These are phyloP conservation scores for Magnaporthiopsis rhizophila DNA, from an alignment of 2,329 filamentous ascomycete genomes.

Conservation along the genomic window DNA sequence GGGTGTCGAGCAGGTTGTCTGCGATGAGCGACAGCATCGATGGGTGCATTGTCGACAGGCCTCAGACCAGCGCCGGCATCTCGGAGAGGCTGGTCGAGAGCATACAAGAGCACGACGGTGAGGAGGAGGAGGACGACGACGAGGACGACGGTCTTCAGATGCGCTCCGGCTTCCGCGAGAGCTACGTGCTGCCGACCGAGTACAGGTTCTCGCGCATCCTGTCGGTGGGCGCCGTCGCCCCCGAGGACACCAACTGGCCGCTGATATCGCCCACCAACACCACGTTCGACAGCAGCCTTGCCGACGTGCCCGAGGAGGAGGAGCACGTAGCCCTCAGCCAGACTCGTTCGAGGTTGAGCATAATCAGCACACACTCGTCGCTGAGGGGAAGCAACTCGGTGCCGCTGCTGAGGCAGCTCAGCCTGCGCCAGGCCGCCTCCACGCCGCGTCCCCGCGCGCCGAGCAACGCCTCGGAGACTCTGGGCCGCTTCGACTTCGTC, in stretches of 20 bases:
- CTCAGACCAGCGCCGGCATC: conserved; percentile 36
- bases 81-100: conserved; percentile 20
- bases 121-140: conserved; percentile 14
- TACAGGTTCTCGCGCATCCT: conserved; percentile 30
- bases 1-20: conserved; percentile 47
- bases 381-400: conserved; percentile 48
- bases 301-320: conserved; percentile 58
- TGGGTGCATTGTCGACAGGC: conserved; percentile 29
- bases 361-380: conserved; percentile 40
- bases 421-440: conserved; percentile 22
- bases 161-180: conserved; percentile 2
- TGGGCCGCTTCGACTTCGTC: conserved; percentile 28
- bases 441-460: conserved; percentile 16
- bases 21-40: conserved; percentile 35
- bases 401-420: conserved; percentile 41
- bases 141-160: conserved; percentile 15
- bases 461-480: conserved; percentile 45
- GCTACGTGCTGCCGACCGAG: conserved; percentile 12
- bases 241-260: conserved; percentile 32
- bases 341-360: conserved; percentile 33
- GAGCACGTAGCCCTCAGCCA: conserved; percentile 23
- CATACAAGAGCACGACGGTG: neutral
- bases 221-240: conserved; percentile 20
- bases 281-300: conserved; percentile 36
- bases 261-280: conserved; percentile 28